A percentile compares a stretch with the other conserved stretches of the same genome.
These are phyloP conservation scores for Magnaporthiopsis incrustans DNA, from an alignment of 2,329 filamentous ascomycete species.

Conservation along the genomic window DNA sequence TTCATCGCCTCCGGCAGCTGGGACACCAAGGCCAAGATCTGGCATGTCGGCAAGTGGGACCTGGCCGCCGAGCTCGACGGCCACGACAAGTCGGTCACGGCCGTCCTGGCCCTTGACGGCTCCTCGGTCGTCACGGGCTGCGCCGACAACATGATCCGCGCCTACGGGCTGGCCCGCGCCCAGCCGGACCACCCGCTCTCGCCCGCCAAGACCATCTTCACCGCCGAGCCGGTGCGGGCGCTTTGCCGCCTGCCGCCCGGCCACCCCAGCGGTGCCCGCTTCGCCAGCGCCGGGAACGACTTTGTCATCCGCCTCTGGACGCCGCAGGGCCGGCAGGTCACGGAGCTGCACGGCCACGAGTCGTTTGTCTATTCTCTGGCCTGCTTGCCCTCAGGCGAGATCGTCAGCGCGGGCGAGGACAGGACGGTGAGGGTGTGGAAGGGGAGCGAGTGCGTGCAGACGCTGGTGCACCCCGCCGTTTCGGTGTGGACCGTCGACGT, in stretches of 20 bases:
- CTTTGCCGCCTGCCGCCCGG: conserved; percentile 69
- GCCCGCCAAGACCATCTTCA: conserved; percentile 47
- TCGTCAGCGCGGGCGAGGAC: conserved; percentile 89
- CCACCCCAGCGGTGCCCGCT: conserved; percentile 78
- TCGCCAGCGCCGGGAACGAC: conserved; percentile 92
- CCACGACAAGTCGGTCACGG: conserved; percentile 77
- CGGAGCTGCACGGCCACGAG: conserved; percentile 77
- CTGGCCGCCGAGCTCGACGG: conserved; percentile 62
- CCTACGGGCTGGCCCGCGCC: conserved; percentile 61
- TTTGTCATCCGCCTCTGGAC: conserved; percentile 84
- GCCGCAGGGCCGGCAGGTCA: conserved; percentile 66
- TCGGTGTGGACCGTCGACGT: conserved; percentile 93
- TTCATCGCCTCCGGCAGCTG: conserved; percentile 88
- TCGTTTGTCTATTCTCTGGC: conserved; percentile 89
- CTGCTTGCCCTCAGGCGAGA: conserved; percentile 70
- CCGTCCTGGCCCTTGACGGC: conserved; percentile 75
- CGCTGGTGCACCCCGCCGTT: conserved; percentile 93
- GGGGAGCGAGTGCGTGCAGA: conserved; percentile 76
- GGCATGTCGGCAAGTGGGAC: conserved; percentile 83
- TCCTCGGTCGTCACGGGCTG: conserved; percentile 82
- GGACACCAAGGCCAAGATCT: conserved; percentile 83
- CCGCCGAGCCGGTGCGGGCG: conserved; percentile 80
- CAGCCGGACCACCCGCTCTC: conserved; percentile 48
- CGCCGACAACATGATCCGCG: conserved; percentile 80
- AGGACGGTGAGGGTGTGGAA: conserved; percentile 89